A percentile compares a stretch with the other conserved stretches of the same genome.
These are phyloP conservation scores for Gaertneriomyces sp. DNA, from an alignment of 192 early-diverging fungal genomes.

Conservation along the genomic window DNA sequence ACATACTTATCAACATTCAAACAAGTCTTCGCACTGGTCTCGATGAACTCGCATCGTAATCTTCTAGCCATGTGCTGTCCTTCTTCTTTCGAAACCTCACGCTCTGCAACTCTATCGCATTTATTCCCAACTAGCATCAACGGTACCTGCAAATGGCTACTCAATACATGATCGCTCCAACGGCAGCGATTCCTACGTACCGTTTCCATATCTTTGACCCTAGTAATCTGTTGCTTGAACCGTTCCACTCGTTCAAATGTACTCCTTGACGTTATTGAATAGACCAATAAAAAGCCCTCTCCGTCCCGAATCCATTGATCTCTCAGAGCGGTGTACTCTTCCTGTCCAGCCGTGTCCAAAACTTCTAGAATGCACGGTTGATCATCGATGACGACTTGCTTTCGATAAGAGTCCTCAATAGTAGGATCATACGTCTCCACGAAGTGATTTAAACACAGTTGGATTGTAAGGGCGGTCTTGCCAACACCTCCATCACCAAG, in stretches of 20 bases:
- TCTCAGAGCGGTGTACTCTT: slow-evolving; percentile 87
- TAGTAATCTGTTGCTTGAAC: slow-evolving; percentile 88
- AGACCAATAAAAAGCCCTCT: slow-evolving; percentile 92
- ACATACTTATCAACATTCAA: slow-evolving; percentile 80
- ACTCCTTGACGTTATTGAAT: slow-evolving; percentile 85
- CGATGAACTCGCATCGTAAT: slow-evolving; percentile 79
- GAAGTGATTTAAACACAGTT: slow-evolving; percentile 53
- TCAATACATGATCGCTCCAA: no score
- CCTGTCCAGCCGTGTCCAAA: slow-evolving; percentile 94
- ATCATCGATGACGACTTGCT: slow-evolving; percentile 91
- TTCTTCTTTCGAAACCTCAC: slow-evolving; percentile 81
- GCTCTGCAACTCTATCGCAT: slow-evolving; percentile 76
- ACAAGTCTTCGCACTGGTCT: slow-evolving; percentile 86
- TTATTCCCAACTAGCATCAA: slow-evolving; percentile 94
- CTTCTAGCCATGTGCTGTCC: slow-evolving; percentile 71
- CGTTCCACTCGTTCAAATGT: slow-evolving; percentile 89
- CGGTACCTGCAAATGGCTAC: slow-evolving; percentile 43
- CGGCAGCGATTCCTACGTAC: background rate
- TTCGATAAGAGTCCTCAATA: slow-evolving; percentile 98
- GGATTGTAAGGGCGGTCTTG: slow-evolving; percentile 33
- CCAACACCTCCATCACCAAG: slow-evolving; percentile 55
- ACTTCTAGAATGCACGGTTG: slow-evolving; percentile 85
- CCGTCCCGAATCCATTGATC: slow-evolving; percentile 98
- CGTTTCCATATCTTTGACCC: slow-evolving; percentile 91
- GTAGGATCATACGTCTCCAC: slow-evolving; percentile 85